A percentile compares a stretch with the other conserved stretches of the same genome.
Conservation (phyloP, 2,329 filamentous ascomycete species). For the Fusarium agapanthi region DNA sequence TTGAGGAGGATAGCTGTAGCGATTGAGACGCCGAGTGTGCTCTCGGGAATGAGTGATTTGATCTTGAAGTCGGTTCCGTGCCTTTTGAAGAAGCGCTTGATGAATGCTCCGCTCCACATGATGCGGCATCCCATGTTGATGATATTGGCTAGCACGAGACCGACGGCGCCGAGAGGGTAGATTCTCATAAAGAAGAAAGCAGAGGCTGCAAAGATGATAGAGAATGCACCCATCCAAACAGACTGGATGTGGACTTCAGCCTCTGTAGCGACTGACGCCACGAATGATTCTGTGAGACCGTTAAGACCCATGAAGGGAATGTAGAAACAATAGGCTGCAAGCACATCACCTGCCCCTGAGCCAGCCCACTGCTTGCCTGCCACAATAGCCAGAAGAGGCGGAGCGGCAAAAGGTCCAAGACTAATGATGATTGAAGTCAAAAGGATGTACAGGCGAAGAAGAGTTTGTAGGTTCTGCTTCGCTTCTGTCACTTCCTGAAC, state of each 20-base stretch:
- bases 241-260: constrained; percentile 80
- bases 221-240: constrained; percentile 85
- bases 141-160: constrained; percentile 85
- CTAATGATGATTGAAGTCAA: constrained; percentile 74
- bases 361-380: constrained; percentile 80
- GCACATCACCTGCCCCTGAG: constrained; percentile 75
- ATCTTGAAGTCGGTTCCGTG: constrained; percentile 50
- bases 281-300: constrained; percentile 91
- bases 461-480: constrained; percentile 63
- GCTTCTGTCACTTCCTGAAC: constrained; percentile 51
- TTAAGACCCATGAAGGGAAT: constrained; percentile 93
- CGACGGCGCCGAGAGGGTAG: constrained; percentile 75
- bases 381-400: constrained; percentile 76
- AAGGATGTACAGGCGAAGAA: constrained; percentile 78
- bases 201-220: constrained; percentile 75
- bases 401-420: constrained; percentile 79
- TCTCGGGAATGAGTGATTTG: constrained; percentile 41
- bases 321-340: constrained; percentile 89
- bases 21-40: constrained; percentile 40
- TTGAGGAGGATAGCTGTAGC: constrained; percentile 42
- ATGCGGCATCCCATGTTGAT: constrained; percentile 92
- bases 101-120: constrained; percentile 80
- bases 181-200: constrained; percentile 80
- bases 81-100: constrained; percentile 67
- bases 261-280: constrained; percentile 83